Base-by-base conservation (phyloP, 2,329 filamentous ascomycete genomes). In the Neoscytalidium dimidiatum region DNA sequence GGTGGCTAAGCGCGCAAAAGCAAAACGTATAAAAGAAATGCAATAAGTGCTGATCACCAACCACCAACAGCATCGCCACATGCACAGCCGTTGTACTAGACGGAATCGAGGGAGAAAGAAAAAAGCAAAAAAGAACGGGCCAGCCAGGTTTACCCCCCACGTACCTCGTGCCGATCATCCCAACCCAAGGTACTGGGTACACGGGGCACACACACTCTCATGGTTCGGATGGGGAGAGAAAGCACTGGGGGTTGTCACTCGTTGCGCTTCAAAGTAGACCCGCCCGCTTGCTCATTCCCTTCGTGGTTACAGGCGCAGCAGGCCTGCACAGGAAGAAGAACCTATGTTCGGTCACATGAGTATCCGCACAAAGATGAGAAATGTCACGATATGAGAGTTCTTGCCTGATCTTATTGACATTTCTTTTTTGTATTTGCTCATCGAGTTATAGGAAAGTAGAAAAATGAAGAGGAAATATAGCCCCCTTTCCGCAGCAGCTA, bases 391-490 rank as follows among this genome's bases (percentile, higher is more conserved):
- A 60, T 33, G 21, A 6, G 9, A 19, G 49, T 23, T 4, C 5
- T 23, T n/a, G 2, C 17, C 26, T 11, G 14, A 28, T 44, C 8
- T 58, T 29, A 19, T 43, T 44, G 53, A 44, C 35, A 58, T 29
- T 44, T 46, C 26, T 21, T 46, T 60, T 60, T 60, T 60, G 17
- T 46, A 46, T 33, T 60, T 60, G 53, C 23, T 60, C 56, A 19
- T 60, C 46, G 56, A 46, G 11, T 31, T 33, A 60, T 52, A 11
- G 49, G n/a, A n/a, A 17, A 41, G n/a, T 41, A 41, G n/a, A 41
- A 43, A 58, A 58, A 58, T 26, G 49, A n/a, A n/a, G n/a, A n/a
- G n/a, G n/a, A 53, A n/a, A 57, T 29, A 44, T 60, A 60, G 56
- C n/a, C n/a, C 52, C 26, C 49, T 44, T 60, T 46, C 56, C 9